Percentiles rank a stretch among this genome's conserved stretches.
Conservation (phyloP, 1,139 yeast genomes). For the Tardiomyces depauwii region DNA sequence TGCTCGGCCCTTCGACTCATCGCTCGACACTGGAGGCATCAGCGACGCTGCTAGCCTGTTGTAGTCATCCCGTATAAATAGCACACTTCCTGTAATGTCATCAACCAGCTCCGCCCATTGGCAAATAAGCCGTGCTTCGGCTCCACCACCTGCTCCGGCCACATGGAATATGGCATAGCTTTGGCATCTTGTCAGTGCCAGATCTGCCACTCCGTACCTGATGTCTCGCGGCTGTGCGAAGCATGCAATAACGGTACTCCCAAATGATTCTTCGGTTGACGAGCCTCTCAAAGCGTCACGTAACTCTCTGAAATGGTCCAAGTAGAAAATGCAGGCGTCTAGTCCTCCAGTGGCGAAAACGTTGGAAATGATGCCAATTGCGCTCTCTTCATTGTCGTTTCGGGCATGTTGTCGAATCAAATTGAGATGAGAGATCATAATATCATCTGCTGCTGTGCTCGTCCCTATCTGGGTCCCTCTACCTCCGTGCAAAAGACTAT, state of each 20-base stretch:
- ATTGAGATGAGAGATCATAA: background rate
- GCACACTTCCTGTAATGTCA: too few species aligned
- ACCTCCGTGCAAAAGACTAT: background rate
- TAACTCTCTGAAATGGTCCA: background rate
- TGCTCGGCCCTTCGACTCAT: background rate
- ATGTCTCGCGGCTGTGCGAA: background rate
- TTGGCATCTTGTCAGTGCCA: background rate
- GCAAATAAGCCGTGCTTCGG: too few species aligned
- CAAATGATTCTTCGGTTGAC: background rate
- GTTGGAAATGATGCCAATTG: background rate
- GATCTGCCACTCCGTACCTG: constrained; percentile 1
- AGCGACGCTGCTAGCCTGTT: background rate
- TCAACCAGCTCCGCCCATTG: too few species aligned
- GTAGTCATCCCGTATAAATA: background rate
- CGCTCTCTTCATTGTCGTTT: background rate
- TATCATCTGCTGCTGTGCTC: constrained; percentile 1
- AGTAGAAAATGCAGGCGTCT: background rate
- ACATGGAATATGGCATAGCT: background rate
- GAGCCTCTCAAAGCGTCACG: background rate
- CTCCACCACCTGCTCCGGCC: background rate
- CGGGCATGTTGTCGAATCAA: constrained; percentile 1
- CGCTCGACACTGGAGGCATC: background rate
- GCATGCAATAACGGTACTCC: background rate
- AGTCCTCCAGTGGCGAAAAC: background rate
- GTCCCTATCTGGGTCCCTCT: background rate